Base-by-base conservation (phyloP, 306 rosid species). In the Lablab purpureus region DNA sequence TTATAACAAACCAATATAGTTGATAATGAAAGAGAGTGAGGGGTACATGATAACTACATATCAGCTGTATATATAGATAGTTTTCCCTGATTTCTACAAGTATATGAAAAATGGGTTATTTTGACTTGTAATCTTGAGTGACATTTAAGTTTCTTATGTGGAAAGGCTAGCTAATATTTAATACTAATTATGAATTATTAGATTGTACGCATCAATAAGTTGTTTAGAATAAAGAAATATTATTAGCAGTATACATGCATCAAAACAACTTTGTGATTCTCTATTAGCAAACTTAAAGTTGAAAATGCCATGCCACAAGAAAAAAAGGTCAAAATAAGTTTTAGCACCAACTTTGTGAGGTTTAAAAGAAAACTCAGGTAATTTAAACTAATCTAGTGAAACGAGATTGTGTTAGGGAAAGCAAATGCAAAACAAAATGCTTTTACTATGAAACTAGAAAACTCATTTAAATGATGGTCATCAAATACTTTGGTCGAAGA, bases 121-220 rank as follows among this genome's bases (percentile, higher is more conserved):
- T 51, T 51, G 1, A 51, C 58, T 51, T 23, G 19, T 30, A 27
- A 77, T 55, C 22, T 45, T 72, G 27, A 49, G 68, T 74, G 43
- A 49, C 79, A 34, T 49, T 73, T 45, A 84, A 71, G 80, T 64
- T 73, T 69, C 43, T 30, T 63, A 75, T 21, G 62, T 0, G 72
- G 34, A 63, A 13, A 27, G 13, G n/a, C n/a, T 63, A 32, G 37
- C 36, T 22, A 30, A 30, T 79, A 50, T 7, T 37, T n/a, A 52
- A 58, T 65, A 30, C 59, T 60, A 70, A 82, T 76, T 77, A 76
- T 36, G 30, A 41, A 25, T 52, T 49, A 51, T 75, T 77, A 68
- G 9, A 75, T 75, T 47, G 28, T 46, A 68, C 46, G 49, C 85
- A 36, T 25, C 74, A 32, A 10, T 13, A 51, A 51, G 58, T 51